phyloP scores from a whole-genome alignment of 192 early-diverging fungal species.

The Coemansia sp. region DNA sequence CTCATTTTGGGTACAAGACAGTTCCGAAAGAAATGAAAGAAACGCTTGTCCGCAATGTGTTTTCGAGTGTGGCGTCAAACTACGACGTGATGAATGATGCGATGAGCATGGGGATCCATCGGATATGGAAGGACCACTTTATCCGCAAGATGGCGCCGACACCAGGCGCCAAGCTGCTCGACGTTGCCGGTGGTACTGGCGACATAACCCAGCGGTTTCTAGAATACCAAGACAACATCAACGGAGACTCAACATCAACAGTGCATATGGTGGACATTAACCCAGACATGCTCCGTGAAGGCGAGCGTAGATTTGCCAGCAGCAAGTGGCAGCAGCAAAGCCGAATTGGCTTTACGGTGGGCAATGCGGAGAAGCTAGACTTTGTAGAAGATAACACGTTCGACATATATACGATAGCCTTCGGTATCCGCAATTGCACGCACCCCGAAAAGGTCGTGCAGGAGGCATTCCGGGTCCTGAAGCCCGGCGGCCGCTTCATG shows the following conservation, averaged over 20 bases:
- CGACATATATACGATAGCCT: constrained; percentile 96
- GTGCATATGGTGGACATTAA: constrained; percentile 97
- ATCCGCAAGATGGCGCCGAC: constrained; percentile 79
- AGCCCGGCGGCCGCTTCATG: constrained; percentile 95
- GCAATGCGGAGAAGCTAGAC: constrained; percentile 85
- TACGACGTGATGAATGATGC: constrained; percentile 99
- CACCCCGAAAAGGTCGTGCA: constrained; percentile 81
- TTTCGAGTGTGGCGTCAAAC: constrained; percentile 89
- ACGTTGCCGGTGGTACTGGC: constrained; percentile 97
- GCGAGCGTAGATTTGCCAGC: constrained; percentile 67
- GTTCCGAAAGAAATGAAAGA: constrained; percentile 86
- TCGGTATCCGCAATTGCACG: constrained; percentile 98
- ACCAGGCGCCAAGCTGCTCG: constrained; percentile 78
- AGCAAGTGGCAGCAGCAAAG: constrained; percentile 44
- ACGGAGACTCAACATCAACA: constrained; percentile 55
- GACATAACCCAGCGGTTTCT: constrained; percentile 97
- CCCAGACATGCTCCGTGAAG: constrained; percentile 91
- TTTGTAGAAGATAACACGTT: constrained; percentile 71
- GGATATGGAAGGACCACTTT: constrained; percentile 96
- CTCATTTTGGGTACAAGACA: constrained; percentile 94
- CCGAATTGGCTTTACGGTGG: constrained; percentile 73
- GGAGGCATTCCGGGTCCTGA: constrained; percentile 92
- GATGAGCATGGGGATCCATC: constrained; percentile 91
- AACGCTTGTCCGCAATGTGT: constrained; percentile 82
- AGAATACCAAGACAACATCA: constrained; percentile 70